These are phyloP conservation scores for Puccinia triticina DNA, from an alignment of 1,284 basidiomycete species.

Conservation along the genomic window DNA sequence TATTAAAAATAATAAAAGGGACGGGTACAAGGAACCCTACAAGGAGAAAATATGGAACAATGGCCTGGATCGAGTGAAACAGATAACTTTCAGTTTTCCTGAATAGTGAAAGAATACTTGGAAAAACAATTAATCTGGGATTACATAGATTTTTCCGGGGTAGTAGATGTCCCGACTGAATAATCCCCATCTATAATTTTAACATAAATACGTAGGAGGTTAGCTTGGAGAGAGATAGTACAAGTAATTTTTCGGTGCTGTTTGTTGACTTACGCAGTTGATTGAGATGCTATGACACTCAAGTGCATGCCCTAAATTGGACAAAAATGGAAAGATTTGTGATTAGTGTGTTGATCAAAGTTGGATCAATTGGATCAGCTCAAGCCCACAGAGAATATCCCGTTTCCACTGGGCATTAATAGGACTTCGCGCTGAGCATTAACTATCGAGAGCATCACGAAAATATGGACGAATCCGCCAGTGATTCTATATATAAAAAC, in stretches of 20 bases:
- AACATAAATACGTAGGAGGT: background rate
- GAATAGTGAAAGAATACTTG: background rate
- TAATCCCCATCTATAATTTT: constrained; percentile 33
- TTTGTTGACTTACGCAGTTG: constrained; percentile 23
- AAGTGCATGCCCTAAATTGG: constrained; percentile 14
- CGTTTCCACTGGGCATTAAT: constrained; percentile 43
- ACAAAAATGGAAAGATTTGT: background rate
- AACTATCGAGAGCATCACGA: constrained; percentile 36
- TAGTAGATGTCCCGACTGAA: constrained; percentile 34
- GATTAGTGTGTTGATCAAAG: background rate
- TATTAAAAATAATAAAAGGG: constrained; percentile 25
- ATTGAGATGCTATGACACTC: constrained; percentile 31
- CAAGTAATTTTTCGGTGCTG: background rate
- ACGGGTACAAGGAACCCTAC: constrained; percentile 32
- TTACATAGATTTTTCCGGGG: constrained; percentile 38
- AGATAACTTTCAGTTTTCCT: constrained; percentile 10
- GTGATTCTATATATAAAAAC: constrained; percentile 11
- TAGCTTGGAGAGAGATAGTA: background rate
- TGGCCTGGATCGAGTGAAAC: background rate
- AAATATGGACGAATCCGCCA: constrained; percentile 25
- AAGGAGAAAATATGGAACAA: constrained; percentile 11
- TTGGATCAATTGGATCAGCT: background rate
- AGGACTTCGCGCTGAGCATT: constrained; percentile 39
- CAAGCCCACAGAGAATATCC: constrained; percentile 36
- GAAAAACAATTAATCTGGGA: background rate